Evolutionary conservation across 768 basidiomycete species (phyloP).

Genomic region (Kockovaella imperatae): DNA sequence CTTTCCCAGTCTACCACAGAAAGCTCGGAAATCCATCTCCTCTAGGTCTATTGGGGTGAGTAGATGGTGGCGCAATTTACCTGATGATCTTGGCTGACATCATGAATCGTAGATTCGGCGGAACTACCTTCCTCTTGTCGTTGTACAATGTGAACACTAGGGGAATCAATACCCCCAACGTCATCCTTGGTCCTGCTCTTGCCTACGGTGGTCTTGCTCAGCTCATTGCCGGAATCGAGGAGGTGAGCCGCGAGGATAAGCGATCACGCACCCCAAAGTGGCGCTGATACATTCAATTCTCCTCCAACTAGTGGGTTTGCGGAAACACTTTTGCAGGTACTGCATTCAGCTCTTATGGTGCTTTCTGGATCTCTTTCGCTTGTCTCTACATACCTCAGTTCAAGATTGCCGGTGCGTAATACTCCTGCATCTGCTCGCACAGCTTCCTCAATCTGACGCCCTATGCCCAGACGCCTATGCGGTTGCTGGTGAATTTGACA

Average conservation of each 20-base stretch:
- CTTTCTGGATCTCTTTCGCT: slow-evolving; percentile 41
- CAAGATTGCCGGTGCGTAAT: slow-evolving; percentile 14
- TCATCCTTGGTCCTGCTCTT: slow-evolving; percentile 64
- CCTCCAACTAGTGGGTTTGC: slow-evolving; percentile 44
- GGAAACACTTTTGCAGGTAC: slow-evolving; percentile 47
- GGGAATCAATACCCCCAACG: slow-evolving; percentile 31
- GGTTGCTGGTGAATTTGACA: slow-evolving; percentile 16
- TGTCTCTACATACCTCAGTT: slow-evolving; percentile 37
- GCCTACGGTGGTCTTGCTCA: slow-evolving; percentile 78
- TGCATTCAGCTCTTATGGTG: slow-evolving; percentile 41
- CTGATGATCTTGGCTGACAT: too few relatives aligned
- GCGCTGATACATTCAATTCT: too few relatives aligned
- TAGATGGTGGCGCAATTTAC: too few relatives aligned
- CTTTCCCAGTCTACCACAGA: slow-evolving; percentile 37
- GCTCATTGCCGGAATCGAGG: slow-evolving; percentile 71
- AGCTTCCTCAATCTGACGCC: neutral
- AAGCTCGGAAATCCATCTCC: slow-evolving; percentile 44
- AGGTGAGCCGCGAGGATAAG: too few relatives aligned
- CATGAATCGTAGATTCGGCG: too few relatives aligned
- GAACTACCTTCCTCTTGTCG: slow-evolving; percentile 44
- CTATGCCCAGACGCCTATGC: slow-evolving; percentile 16
- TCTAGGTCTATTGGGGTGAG: slow-evolving; percentile 38
- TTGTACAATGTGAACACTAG: slow-evolving; percentile 41
- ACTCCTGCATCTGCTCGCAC: neutral
- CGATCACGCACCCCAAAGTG: too few relatives aligned